phyloP scores from a whole-genome alignment of 352 stramenopile species.

The Pythium aquatile region DNA sequence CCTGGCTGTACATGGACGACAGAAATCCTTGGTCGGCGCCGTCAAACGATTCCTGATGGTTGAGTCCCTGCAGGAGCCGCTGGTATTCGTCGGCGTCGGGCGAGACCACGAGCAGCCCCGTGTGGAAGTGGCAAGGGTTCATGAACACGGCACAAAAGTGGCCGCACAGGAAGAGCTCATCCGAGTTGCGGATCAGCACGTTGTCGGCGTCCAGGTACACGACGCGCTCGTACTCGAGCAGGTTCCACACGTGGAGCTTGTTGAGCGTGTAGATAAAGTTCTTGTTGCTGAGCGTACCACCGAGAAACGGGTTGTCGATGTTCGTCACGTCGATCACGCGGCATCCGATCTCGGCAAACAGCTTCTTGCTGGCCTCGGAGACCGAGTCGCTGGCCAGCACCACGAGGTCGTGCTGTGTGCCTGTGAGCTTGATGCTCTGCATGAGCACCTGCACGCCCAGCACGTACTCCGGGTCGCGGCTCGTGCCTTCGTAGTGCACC shows the following conservation, averaged over 20 bases:
- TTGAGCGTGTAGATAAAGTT: slow-evolving; percentile 91
- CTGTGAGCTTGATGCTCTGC: slow-evolving; percentile 85
- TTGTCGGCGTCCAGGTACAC: slow-evolving; percentile 92
- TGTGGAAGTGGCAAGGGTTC: slow-evolving; percentile 92
- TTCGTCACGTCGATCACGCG: slow-evolving; percentile 84
- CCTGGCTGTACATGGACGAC: slow-evolving; percentile 84
- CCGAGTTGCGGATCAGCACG: slow-evolving; percentile 84
- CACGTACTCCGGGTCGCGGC: slow-evolving; percentile 81
- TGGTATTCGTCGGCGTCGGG: slow-evolving; percentile 70
- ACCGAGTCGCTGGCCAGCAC: slow-evolving; percentile 86
- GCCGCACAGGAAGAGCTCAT: slow-evolving; percentile 87
- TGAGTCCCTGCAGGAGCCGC: slow-evolving; percentile 60
- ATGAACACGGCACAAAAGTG: slow-evolving; percentile 90
- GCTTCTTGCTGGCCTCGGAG: slow-evolving; percentile 62
- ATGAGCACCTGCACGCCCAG: slow-evolving; percentile 82
- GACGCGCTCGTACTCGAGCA: slow-evolving; percentile 89
- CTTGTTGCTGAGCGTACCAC: slow-evolving; percentile 77
- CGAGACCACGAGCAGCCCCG: slow-evolving; percentile 80
- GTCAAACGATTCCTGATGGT: slow-evolving; percentile 69
- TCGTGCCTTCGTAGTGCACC: slow-evolving; percentile 85
- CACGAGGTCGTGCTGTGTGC: slow-evolving; percentile 80
- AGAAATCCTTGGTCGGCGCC: slow-evolving; percentile 86
- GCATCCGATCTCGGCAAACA: slow-evolving; percentile 82
- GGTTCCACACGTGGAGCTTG: slow-evolving; percentile 89
- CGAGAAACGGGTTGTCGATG: slow-evolving; percentile 85